Evolutionary conservation across 805 yeast genomes (phyloP).

Genomic region (Clavispora fructus): DNA sequence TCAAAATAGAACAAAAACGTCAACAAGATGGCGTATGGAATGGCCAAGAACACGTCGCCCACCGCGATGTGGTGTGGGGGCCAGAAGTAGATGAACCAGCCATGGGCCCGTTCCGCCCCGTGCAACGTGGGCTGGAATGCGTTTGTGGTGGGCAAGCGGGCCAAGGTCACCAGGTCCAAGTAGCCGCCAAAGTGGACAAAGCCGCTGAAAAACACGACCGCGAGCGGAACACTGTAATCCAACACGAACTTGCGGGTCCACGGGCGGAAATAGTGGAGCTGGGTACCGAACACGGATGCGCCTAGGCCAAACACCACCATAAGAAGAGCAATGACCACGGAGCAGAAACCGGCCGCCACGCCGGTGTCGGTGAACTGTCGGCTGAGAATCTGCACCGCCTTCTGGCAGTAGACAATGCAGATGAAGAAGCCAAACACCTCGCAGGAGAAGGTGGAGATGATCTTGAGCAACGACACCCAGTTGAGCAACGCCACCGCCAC

Average conservation of each 20-base stretch:
- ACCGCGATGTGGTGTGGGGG: slow-evolving; percentile 48
- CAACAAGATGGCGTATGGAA: slow-evolving; percentile 86
- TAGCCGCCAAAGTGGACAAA: slow-evolving; percentile 88
- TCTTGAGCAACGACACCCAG: slow-evolving; percentile 58
- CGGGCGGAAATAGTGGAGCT: slow-evolving; percentile 58
- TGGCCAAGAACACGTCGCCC: slow-evolving; percentile 76
- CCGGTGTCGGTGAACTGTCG: slow-evolving; percentile 54
- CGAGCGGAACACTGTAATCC: slow-evolving; percentile 81
- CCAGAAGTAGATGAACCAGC: slow-evolving; percentile 83
- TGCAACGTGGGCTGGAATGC: slow-evolving; percentile 68
- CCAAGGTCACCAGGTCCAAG: slow-evolving; percentile 51
- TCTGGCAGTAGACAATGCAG: slow-evolving; percentile 80
- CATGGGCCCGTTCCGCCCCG: slow-evolving; percentile 37
- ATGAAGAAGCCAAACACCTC: slow-evolving; percentile 92
- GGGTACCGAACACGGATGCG: slow-evolving; percentile 50
- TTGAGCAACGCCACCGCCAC: slow-evolving; percentile 65
- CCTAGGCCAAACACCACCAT: slow-evolving; percentile 76
- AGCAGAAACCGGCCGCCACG: slow-evolving; percentile 58
- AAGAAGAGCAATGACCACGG: slow-evolving; percentile 66
- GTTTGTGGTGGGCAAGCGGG: slow-evolving; percentile 60
- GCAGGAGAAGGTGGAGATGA: slow-evolving; percentile 78
- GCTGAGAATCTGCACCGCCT: slow-evolving; percentile 78
- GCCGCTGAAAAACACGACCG: slow-evolving; percentile 87
- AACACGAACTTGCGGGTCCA: slow-evolving; percentile 62
- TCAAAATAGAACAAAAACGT: slow-evolving; percentile 89